A percentile compares a stretch with the other conserved stretches of the same genome.
phyloP scores from a whole-genome alignment of 257 asterid genomes.

The Galeopsis tetrahit region DNA sequence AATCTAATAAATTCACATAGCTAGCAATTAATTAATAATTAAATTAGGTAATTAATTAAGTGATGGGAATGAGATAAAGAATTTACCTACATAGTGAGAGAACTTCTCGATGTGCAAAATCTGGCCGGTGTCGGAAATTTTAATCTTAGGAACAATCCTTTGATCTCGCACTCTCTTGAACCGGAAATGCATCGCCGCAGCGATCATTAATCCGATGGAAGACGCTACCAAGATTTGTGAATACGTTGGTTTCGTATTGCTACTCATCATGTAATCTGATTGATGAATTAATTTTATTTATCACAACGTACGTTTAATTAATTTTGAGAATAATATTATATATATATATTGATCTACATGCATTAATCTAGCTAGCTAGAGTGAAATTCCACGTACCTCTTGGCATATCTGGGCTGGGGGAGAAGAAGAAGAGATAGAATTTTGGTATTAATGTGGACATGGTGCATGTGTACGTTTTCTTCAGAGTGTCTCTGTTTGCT shows the following conservation, averaged over 20 bases:
- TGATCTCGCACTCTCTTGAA: conserved; percentile 57
- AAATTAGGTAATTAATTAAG: background rate
- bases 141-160: conserved; percentile 61
- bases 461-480: background rate
- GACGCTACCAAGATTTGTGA: conserved; percentile 71
- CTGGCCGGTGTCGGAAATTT: conserved; percentile 66
- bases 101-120: conserved; percentile 71
- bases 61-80: background rate
- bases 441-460: background rate
- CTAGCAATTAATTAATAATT: too few relatives aligned
- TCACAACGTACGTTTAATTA: too few relatives aligned
- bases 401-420: background rate
- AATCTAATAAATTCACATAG: too few relatives aligned
- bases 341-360: too few relatives aligned
- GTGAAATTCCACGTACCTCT: background rate
- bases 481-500: background rate
- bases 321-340: background rate
- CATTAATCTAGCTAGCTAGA: background rate
- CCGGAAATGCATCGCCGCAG: conserved; percentile 69
- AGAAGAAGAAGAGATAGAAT: background rate
- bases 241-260: conserved; percentile 41
- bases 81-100: conserved; percentile 92
- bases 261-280: conserved; percentile 39
- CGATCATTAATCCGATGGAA: conserved; percentile 70
- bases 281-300: too few relatives aligned